Percentiles rank a stretch among this genome's conserved stretches.
Conservation (phyloP, 441 rosid species). For the Pelargonium exstipulatum region DNA sequence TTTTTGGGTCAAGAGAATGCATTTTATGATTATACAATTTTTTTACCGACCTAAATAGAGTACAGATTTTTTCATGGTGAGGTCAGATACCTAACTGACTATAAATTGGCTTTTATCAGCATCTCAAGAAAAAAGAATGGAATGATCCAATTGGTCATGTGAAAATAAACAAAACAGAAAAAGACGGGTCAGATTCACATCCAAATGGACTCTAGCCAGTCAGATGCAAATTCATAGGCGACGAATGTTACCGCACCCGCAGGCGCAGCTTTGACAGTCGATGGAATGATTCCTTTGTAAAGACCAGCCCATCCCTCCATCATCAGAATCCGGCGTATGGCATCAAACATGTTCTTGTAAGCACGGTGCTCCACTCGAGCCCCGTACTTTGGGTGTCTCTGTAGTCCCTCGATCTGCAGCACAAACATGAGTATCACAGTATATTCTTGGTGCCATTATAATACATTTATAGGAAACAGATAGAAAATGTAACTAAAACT, state of each 20-base stretch:
- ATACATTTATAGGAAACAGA: no score
- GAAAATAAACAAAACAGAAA: no score
- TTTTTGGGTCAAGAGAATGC: no score
- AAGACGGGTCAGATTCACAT: conserved; percentile 26
- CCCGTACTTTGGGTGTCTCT: conserved; percentile 82
- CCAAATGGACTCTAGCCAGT: conserved; percentile 64
- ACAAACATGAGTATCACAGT: background rate
- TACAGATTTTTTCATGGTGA: no score
- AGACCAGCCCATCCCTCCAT: conserved; percentile 86
- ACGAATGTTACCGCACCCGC: conserved; percentile 96
- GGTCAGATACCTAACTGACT: no score
- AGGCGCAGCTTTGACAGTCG: conserved; percentile 97
- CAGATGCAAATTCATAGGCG: conserved; percentile 64
- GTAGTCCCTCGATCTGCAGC: conserved; percentile 82
- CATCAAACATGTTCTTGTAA: conserved; percentile 79
- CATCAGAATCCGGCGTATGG: conserved; percentile 44
- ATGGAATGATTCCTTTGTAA: conserved; percentile 89
- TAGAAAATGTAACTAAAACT: no score
- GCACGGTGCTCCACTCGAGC: conserved; percentile 67
- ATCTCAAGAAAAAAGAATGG: background rate
- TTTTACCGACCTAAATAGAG: no score
- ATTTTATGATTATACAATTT: no score
- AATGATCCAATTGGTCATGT: background rate
- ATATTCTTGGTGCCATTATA: background rate
- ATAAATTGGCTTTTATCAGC: background rate